Conservation (phyloP, 495 filamentous ascomycete species). For the Glarea lozoyensis region DNA sequence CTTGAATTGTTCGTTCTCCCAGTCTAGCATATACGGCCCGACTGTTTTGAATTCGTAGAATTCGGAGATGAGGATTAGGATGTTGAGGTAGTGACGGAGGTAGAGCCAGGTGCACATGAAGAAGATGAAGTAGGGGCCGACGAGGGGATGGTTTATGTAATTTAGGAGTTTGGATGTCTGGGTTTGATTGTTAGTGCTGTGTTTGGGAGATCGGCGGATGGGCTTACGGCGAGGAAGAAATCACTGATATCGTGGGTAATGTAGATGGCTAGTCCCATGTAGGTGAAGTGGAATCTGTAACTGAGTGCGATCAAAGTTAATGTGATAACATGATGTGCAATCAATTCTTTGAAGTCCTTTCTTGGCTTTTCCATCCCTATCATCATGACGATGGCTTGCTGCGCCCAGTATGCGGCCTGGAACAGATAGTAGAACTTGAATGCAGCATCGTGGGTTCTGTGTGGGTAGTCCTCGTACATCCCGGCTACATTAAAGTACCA, state of each 20-base stretch:
- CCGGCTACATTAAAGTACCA: slow-evolving; percentile 91
- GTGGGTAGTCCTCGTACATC: slow-evolving; percentile 88
- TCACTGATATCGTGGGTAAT: slow-evolving; percentile 92
- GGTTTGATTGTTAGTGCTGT: background rate
- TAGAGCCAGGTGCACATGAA: slow-evolving; percentile 87
- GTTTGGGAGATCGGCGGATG: background rate
- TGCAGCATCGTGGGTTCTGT: slow-evolving; percentile 63
- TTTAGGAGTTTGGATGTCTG: slow-evolving; percentile 89
- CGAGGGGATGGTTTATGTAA: slow-evolving; percentile 71
- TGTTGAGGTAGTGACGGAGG: slow-evolving; percentile 81
- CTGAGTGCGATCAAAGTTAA: slow-evolving; percentile 73
- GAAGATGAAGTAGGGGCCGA: slow-evolving; percentile 67
- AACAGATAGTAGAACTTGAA: slow-evolving; percentile 98
- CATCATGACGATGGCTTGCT: slow-evolving; percentile 86
- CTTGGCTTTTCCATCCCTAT: slow-evolving; percentile 86
- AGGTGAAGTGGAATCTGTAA: slow-evolving; percentile 96
- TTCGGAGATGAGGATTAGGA: slow-evolving; percentile 73
- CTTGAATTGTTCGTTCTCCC: slow-evolving; percentile 77
- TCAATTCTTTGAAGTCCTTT: slow-evolving; percentile 92
- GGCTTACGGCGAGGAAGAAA: slow-evolving; percentile 87
- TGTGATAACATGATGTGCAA: slow-evolving; percentile 88
- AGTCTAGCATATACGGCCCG: slow-evolving; percentile 77
- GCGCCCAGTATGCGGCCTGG: slow-evolving; percentile 90
- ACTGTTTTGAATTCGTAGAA: slow-evolving; percentile 81
- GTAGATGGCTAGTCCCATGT: slow-evolving; percentile 90